These are phyloP conservation scores for Grosmannia clavigera DNA, from an alignment of 2,329 filamentous ascomycete genomes.

Conservation along the genomic window DNA sequence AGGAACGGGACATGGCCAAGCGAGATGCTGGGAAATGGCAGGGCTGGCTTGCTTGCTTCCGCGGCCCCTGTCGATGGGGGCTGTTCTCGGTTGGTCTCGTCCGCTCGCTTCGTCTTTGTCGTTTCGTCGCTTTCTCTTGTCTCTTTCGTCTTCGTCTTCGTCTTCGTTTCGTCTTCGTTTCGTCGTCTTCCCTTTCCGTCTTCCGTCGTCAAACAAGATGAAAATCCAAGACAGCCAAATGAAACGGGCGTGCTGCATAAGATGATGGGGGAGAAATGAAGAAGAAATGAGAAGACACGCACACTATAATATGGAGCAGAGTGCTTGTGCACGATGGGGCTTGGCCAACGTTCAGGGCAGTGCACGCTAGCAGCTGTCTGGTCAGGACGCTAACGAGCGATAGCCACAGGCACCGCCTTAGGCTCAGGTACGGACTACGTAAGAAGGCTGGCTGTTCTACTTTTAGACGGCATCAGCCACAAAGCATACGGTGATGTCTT, in stretches of 20 bases:
- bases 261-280: too few species aligned
- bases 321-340: too few species aligned
- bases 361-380: background rate
- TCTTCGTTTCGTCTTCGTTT: background rate
- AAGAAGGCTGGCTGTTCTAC: too few species aligned
- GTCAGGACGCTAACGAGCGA: background rate
- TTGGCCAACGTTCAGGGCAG: background rate
- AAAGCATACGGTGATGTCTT: too few species aligned
- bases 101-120: background rate
- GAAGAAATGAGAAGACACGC: background rate
- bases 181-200: background rate
- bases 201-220: background rate
- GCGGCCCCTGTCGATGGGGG: background rate
- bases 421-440: too few species aligned
- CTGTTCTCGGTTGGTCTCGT: background rate
- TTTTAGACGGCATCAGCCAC: too few species aligned
- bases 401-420: background rate
- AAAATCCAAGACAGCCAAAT: too few species aligned
- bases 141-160: background rate
- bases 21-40: background rate
- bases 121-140: background rate
- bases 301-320: background rate
- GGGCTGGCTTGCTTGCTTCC: too few species aligned
- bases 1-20: background rate
- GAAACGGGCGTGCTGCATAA: too few species aligned